Base-by-base conservation (phyloP, 257 asterid species). In the Plantago ovata region DNA sequence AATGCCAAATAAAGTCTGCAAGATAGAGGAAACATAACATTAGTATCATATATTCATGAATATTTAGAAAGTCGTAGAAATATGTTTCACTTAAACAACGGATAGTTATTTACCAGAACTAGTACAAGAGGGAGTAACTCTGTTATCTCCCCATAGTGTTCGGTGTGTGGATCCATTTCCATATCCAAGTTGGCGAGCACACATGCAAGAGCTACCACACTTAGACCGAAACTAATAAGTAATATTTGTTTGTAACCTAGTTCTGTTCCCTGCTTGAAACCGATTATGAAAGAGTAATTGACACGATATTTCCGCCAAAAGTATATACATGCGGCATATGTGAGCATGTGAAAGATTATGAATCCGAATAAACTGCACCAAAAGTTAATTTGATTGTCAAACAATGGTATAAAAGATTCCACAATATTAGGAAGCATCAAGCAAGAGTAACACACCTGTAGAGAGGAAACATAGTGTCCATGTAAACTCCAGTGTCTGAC, bases 391-490 rank as follows among this genome's bases (percentile, higher is more conserved):
- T 39, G 51, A 40, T 40, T 12, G 13, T 28, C 42, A 5, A 32
- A 10, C 33, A 9, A 47, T 32, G 12, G 12, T 28, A 21, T 21
- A 51, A 39, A 51, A 44, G 39, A 1, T 39, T 33, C 38, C 7
- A 28, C 36, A 0, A 28, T 3, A 50, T 20, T n/a, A 50, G 24
- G 56, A 33, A 36, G 50, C 7, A 28, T 3, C 4, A 8, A 28
- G 36, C 23, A 28, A 28, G 36, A 3, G 36, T 3, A 28, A 3
- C 7, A 28, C 36, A 82, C 86, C 84, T 82, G 68, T 79, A 82
- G 63, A 82, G 86, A 33, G 86, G 90, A 54, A 77, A 79, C 82
- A 82, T 79, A 48, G 82, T 77, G 24, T 77, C 79, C 86, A 82
- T 79, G 68, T 82, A 82, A 39, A 72, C 4, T 6, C 13, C 53